Base-by-base conservation (phyloP, 805 yeast genomes). In the Yarrowia divulgata region DNA sequence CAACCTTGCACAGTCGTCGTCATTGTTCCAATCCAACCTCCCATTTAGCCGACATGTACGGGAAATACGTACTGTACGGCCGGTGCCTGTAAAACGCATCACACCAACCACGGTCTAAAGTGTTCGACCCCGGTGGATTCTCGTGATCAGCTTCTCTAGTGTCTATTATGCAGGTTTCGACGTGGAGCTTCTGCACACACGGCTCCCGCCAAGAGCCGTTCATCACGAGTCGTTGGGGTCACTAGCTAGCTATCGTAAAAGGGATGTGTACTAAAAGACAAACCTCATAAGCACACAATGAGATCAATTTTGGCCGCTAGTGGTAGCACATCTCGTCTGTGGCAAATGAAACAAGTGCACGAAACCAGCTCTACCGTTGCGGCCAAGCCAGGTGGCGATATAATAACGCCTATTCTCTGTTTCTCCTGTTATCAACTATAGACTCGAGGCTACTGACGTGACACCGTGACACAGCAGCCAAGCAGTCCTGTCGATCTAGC, bases 141-240 rank as follows among this genome's bases (percentile, higher is more conserved):
- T 52, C 57, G 57, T 35, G 57, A 52, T 52, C 42, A 50, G 40
- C 57, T 12, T 9, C 23, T 14, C 5, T n/a, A 34, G 55, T 34
- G 57, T 52, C 42, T 12, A 9, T 34, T 12, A 52, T 34, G 40
- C 42, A 52, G 42, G 57, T 52, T 9, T 52, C 42, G 57, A 42
- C 57, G 35, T 49, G n/a, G 42, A 18, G 12, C 42, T n/a, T 12
- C 40, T 35, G 29, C n/a, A n/a, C 19, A 16, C 55, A 14, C 55
- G 34, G 55, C 42, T 45, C 57, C 39, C 57, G 57, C 42, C 57
- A 52, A 52, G 57, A 52, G 57, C 57, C 57, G 40, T 10, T 35
- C 57, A 52, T 52, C 42, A 34, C 29, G n/a, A 12, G 9, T 12
- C 18, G 29, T 23, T 23, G 29, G 29, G 29, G 4, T 23, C n/a